Evolutionary conservation across 352 stramenopile genomes (phyloP), one percentile per base, ranked within the genome.

Genomic region (Globisporangium nunn): DNA sequence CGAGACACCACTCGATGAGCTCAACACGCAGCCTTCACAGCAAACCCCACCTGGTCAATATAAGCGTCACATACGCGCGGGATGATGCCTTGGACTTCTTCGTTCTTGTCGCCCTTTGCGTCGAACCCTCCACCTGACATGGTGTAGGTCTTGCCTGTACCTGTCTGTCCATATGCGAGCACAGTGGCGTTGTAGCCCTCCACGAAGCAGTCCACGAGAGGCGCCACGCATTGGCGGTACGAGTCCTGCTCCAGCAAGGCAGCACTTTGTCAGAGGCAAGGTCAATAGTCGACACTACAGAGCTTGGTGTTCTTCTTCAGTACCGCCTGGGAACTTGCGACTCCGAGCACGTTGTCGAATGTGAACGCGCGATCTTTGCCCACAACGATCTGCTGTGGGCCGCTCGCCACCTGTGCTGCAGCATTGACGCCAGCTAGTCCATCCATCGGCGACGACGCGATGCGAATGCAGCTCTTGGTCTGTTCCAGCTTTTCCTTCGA

Each of bases 71-170:
- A 49, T 68, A 95, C 78, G 14, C 87, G 81, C 12, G 88, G 88
- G 51, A 97, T 95, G 40, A 97, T 92, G 11, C 88, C 88, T 41
- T 88, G 74, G 7, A 76, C 48, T 0, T 85, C 80, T 7, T 73
- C 66, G 18, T 71, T 74, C 54, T 87, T 78, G 53, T 89, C 72
- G 41, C 78, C 84, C 33, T 75, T 58, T 17, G 66, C 62, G 62
- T 85, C 74, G 33, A 74, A 81, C 31, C 75, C 75, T 18, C 68
- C 60, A 14, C 83, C 83, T 8, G 78, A 83, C 93, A 98, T 98
- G 0, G 95, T 99, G 60, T 96, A 95, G 0, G 96, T 98, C 68
- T 98, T 98, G 47, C 96, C 94, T 1, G 81, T 96, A 6, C 87
- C 87, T 23, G 88, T 95, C 35, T 96, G 85, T 1, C 82, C 87